Percentiles rank a stretch among this genome's conserved stretches.
Conservation (phyloP, 1,284 basidiomycete species). For the Trametes versicolor region DNA sequence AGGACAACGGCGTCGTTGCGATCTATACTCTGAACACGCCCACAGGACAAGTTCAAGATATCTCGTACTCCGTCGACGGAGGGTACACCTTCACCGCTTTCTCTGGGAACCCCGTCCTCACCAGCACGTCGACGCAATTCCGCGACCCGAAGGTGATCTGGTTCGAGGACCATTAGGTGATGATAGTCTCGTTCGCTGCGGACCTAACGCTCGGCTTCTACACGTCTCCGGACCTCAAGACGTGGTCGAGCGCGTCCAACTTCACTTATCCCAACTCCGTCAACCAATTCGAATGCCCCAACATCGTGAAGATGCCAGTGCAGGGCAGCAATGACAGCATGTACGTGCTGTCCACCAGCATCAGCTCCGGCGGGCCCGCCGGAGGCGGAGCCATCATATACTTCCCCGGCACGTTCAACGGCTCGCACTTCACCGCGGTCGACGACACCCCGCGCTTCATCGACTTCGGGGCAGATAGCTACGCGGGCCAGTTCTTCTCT, state of each 20-base stretch:
- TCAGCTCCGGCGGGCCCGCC: conserved; percentile 28
- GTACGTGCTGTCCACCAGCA: conserved; percentile 29
- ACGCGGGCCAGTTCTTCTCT: conserved; percentile 33
- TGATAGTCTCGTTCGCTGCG: conserved; percentile 25
- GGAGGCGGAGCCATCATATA: conserved; percentile 29
- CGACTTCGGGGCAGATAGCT: conserved; percentile 33
- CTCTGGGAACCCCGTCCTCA: conserved; percentile 27
- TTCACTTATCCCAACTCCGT: conserved; percentile 23
- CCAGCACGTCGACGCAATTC: conserved; percentile 27
- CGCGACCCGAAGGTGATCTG: conserved; percentile 35
- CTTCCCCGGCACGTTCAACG: conserved; percentile 31
- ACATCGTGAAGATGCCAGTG: conserved; percentile 30
- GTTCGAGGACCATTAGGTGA: conserved; percentile 28
- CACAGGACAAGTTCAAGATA: conserved; percentile 26
- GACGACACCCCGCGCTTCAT: conserved; percentile 22
- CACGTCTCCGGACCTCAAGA: conserved; percentile 29
- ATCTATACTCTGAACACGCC: conserved; percentile 34
- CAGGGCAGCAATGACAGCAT: conserved; percentile 15
- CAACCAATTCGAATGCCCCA: conserved; percentile 32
- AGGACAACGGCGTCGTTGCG: conserved; percentile 31
- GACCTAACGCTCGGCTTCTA: conserved; percentile 28
- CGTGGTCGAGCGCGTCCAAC: conserved; percentile 30
- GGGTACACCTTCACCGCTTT: conserved; percentile 31
- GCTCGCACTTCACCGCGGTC: conserved; percentile 27
- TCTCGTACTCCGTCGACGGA: conserved; percentile 30